Evolutionary conservation across 2,329 filamentous ascomycete species (phyloP), one percentile per base, ranked within the genome.

Genomic region (Alternaria consortialis): DNA sequence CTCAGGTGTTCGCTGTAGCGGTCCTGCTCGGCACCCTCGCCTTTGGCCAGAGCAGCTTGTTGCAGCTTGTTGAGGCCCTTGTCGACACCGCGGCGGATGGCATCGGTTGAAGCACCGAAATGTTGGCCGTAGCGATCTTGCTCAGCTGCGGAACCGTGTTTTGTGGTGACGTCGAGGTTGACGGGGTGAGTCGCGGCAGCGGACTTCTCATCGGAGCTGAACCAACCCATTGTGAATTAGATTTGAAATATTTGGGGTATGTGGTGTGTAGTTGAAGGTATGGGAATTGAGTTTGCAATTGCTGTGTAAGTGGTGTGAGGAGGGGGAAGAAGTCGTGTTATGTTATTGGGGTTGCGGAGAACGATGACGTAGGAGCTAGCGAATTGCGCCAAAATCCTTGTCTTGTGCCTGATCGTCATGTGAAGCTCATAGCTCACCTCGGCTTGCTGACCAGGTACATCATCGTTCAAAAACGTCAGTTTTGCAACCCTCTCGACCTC

Each of bases 71-170:
- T 60, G 20, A 70, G 54, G 13, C 68, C 70, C 50, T 67, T 64
- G 15, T 70, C 63, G 36, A 71, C 63, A 29, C 69, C 67, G 15
- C 68, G 63, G 20, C 64, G 62, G 32, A 70, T 67, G 31, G 64
- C 57, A 15, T 70, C 69, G 0, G 67, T 65, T 7, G 69, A 67
- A 20, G 67, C 58, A 15, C 64, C 63, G 42, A 76, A 76, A 55
- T 76, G 72, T n/a, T 63, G 53, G 40, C 62, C 71, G 42, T 74
- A 74, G 11, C 72, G 73, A 55, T 76, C 74, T 58, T 76, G 74
- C 62, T 77, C 74, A 12, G 74, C 72, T 15, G 67, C 74, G 8
- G 74, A 75, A 56, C 72, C 73, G 27, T 63, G 60, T 34, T 68
- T 66, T 44, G 65, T 66, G 50, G 68, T 68, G 56, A 72, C 57